Base-by-base conservation (phyloP, 1,139 yeast species). In the Tardiomyces digboiensis region DNA sequence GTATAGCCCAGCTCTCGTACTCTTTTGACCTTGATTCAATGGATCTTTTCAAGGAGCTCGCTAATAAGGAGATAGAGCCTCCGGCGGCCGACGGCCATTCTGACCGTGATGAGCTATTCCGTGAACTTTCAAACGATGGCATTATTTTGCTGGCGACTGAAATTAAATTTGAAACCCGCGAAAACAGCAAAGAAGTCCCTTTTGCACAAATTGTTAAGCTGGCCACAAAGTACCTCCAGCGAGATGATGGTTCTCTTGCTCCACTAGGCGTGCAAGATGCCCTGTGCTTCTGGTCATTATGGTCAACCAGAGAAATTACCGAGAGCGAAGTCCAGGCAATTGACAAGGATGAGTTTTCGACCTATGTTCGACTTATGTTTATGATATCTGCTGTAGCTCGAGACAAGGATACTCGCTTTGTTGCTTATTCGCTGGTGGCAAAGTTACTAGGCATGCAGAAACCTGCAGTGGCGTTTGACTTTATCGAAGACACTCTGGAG, bases 21-120 rank as follows among this genome's bases (percentile, higher is more conserved):
- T 76, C 88, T 14, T 75, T 70, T 61, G 97, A 88, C 60, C 57
- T 87, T 43, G 77, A 80, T 44, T 62, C 80, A 29, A 61, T 63
- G 10, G 58, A 57, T 1, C 33, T 26, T n/a, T 26, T 26, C 10
- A n/a, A 16, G 8, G 33, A 26, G 33, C 33, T 26, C 33, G 10
- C 14, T 8, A 16, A 26, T 16, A 26, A 26, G 33, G 33, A 26
- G 33, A 26, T 26, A 4, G 33, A 26, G 3, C 16, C 12, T n/a
- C 33, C 33, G 8, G 33, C 10, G 33, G 26, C 26, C 26, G 26
- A 22, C 26, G 26, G 4, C 16, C 12, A 16, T 16, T n/a, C 12
- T 16, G 33, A 26, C 33, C 12, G 10, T 40, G 46, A 49, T 7
- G 47, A 45, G 37, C 48, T 55, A 3, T 26, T 26, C 33, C 33